phyloP scores from a whole-genome alignment of 2,329 filamentous ascomycete species.

The Colletotrichum tofieldiae region DNA sequence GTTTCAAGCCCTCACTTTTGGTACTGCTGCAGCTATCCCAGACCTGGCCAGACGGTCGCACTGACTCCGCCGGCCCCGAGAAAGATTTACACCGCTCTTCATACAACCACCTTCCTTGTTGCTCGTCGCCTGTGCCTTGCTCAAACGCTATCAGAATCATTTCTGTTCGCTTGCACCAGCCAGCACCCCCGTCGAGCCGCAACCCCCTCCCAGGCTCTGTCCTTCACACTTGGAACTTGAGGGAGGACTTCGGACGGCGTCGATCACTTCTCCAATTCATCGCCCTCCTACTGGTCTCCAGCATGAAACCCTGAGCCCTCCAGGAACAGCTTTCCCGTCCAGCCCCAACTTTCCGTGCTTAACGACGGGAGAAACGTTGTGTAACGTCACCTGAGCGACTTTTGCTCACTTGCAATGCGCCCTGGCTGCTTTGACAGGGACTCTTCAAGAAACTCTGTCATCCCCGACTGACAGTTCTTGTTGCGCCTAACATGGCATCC shows the following conservation, averaged over 20 bases:
- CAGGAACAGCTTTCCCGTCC: slow-evolving; percentile 13
- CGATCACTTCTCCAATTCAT: slow-evolving; percentile 14
- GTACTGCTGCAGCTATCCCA: slow-evolving; percentile 1
- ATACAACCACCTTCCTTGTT: neutral
- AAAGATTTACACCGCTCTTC: slow-evolving; percentile 19
- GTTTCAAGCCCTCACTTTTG: slow-evolving; percentile 11
- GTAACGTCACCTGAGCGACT: slow-evolving; percentile 5
- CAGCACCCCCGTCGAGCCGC: neutral
- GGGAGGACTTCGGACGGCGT: slow-evolving; percentile 5
- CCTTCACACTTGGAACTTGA: neutral
- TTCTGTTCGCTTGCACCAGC: neutral
- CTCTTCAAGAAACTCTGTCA: slow-evolving; percentile 13
- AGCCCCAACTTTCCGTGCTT: neutral
- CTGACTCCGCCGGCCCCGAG: neutral
- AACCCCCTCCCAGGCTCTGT: neutral
- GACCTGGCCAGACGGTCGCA: slow-evolving; percentile 5
- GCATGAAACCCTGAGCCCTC: slow-evolving; percentile 14
- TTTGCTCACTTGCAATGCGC: neutral
- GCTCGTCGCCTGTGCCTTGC: neutral
- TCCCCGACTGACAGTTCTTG: slow-evolving; percentile 14
- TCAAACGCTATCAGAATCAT: neutral
- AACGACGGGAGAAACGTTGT: slow-evolving; percentile 4
- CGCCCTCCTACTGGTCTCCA: neutral
- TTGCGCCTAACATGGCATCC: slow-evolving; percentile 1
- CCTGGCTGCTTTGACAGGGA: slow-evolving; percentile 13